These are phyloP conservation scores for Suillus hirtellus DNA, from an alignment of 768 basidiomycete species.

Conservation along the genomic window DNA sequence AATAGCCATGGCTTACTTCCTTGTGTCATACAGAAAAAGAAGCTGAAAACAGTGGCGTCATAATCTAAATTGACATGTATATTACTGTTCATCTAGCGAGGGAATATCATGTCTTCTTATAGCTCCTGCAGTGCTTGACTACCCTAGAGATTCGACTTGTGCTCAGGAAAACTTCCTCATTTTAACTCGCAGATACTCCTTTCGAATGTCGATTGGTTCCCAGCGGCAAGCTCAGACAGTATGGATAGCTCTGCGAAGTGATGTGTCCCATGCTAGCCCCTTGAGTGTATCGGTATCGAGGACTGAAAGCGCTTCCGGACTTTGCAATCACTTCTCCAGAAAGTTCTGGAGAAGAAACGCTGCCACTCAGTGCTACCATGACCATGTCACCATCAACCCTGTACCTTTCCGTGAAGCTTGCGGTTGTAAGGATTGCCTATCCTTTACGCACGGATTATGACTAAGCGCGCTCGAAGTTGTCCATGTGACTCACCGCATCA, in stretches of 20 bases:
- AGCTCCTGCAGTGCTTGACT: not conserved
- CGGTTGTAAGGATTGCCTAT: too few relatives aligned
- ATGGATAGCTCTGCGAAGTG: slow-evolving; percentile 21
- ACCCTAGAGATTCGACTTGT: slow-evolving; percentile 10
- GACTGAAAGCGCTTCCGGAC: not conserved
- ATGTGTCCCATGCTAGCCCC: slow-evolving; percentile 2
- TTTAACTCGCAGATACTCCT: slow-evolving; percentile 33
- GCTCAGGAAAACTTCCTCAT: slow-evolving; percentile 1
- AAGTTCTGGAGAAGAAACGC: not conserved
- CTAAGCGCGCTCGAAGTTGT: too few relatives aligned
- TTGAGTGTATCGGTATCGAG: not conserved
- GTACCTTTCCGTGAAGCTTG: not conserved
- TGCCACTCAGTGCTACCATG: not conserved
- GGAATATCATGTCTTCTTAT: not conserved
- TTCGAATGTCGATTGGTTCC: slow-evolving; percentile 27
- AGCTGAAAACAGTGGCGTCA: slow-evolving; percentile 27
- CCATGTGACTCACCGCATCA: too few relatives aligned
- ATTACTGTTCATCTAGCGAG: not conserved
- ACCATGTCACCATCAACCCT: not conserved
- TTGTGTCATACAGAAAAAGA: slow-evolving; percentile 35
- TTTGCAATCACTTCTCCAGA: not conserved
- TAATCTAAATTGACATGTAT: not conserved
- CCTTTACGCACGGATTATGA: too few relatives aligned
- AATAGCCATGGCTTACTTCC: not conserved
- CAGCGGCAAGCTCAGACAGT: slow-evolving; percentile 33